These are phyloP conservation scores for Linnemannia hyalina DNA, from an alignment of 192 early-diverging fungal genomes.

Conservation along the genomic window DNA sequence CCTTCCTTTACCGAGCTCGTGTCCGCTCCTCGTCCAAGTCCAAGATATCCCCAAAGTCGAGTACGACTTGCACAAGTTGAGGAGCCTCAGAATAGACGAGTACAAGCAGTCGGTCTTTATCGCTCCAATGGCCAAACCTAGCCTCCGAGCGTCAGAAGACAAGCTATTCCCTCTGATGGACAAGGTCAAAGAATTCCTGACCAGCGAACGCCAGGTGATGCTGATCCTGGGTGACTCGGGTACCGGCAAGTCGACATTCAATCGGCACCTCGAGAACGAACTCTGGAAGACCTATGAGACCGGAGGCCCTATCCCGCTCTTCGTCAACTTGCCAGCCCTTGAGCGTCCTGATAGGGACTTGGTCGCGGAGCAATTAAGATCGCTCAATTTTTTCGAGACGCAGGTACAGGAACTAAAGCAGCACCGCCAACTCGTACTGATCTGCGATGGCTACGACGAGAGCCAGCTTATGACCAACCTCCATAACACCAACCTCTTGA, in stretches of 20 bases:
- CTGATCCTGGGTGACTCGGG: background rate
- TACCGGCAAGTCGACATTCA: background rate
- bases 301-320: background rate
- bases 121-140: background rate
- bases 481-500: background rate
- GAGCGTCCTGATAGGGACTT: background rate
- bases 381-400: background rate
- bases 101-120: background rate
- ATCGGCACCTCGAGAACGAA: background rate
- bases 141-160: background rate
- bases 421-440: background rate
- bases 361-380: background rate
- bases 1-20: too few species aligned
- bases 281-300: background rate
- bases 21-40: too few species aligned
- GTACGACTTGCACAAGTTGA: too few species aligned
- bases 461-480: background rate
- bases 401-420: conserved; percentile 6
- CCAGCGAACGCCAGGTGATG: background rate
- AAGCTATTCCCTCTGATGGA: background rate
- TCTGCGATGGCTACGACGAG: conserved; percentile 28
- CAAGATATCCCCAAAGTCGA: too few species aligned
- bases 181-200: background rate
- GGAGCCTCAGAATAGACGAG: background rate
- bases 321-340: background rate